phyloP scores from a whole-genome alignment of 2,329 filamentous ascomycete species.

The Beauveria scarabaeidicola region DNA sequence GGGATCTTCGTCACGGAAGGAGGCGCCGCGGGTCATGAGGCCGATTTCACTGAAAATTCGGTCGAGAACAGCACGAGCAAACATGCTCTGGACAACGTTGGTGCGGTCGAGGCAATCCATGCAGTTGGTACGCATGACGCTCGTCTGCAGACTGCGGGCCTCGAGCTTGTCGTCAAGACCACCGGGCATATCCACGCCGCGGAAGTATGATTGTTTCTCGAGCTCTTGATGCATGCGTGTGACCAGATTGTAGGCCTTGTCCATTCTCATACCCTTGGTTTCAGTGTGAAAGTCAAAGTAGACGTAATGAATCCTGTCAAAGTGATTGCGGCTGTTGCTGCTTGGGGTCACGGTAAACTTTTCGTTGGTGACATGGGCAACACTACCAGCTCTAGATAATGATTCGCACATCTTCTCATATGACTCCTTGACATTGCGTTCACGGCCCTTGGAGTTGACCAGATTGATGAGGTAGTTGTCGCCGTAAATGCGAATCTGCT shows the following conservation, averaged over 20 bases:
- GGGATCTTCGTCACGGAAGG: conserved; percentile 65
- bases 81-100: conserved; percentile 96
- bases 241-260: conserved; percentile 79
- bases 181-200: conserved; percentile 76
- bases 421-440: conserved; percentile 80
- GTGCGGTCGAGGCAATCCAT: conserved; percentile 99
- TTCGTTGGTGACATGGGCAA: conserved; percentile 64
- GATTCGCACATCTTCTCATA: conserved; percentile 85
- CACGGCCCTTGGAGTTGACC: conserved; percentile 91
- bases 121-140: conserved; percentile 93
- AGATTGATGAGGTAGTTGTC: conserved; percentile 97
- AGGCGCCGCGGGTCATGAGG: conserved; percentile 65
- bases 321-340: conserved; percentile 48
- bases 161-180: conserved; percentile 64
- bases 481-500: conserved; percentile 88
- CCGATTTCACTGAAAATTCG: conserved; percentile 82
- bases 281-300: conserved; percentile 99
- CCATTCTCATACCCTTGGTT: conserved; percentile 90
- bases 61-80: conserved; percentile 81
- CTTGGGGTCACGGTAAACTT: conserved; percentile 74
- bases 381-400: conserved; percentile 57
- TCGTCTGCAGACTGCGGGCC: conserved; percentile 70
- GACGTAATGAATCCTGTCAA: conserved; percentile 85
- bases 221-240: conserved; percentile 73
- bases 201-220: conserved; percentile 80